A percentile compares a stretch with the other conserved stretches of the same genome.
Evolutionary conservation across 768 basidiomycete species (phyloP).

Genomic region (Pleurotus citrinopileatus): DNA sequence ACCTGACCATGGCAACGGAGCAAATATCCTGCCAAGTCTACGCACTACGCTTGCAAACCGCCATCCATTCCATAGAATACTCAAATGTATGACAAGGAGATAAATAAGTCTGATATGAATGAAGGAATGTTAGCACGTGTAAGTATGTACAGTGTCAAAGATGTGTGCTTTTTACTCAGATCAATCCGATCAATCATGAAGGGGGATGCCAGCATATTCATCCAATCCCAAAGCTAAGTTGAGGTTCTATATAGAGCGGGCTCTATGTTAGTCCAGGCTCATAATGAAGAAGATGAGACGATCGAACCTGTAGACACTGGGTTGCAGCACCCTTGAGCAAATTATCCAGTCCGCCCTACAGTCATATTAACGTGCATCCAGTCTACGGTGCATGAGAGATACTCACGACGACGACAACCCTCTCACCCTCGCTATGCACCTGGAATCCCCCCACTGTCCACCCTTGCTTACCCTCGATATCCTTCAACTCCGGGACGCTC

Average conservation of each 20-base stretch:
- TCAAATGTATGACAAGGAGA: background rate
- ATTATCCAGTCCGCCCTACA: conserved; percentile 91
- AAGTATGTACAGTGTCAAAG: too few species aligned
- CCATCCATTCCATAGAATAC: background rate
- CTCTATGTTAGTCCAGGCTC: background rate
- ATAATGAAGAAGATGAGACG: background rate
- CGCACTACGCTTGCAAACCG: background rate
- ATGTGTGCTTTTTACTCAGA: background rate
- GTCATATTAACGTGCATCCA: background rate
- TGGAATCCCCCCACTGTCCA: conserved; percentile 94
- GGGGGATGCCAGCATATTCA: conserved; percentile 65
- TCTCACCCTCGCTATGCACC: conserved; percentile 82
- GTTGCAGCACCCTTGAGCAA: conserved; percentile 97
- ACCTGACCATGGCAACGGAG: background rate
- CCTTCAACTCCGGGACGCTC: conserved; percentile 68
- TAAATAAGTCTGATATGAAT: too few species aligned
- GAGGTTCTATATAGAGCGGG: conserved; percentile 51
- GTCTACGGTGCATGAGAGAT: conserved; percentile 1
- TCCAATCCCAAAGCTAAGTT: conserved; percentile 81
- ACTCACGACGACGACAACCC: conserved; percentile 92
- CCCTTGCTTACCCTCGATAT: conserved; percentile 82
- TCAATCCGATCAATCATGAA: conserved; percentile 5
- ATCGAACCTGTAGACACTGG: conserved; percentile 89
- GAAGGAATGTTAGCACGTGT: too few species aligned
- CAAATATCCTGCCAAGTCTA: background rate